A percentile compares a stretch with the other conserved stretches of the same genome.
These are phyloP conservation scores for Lyophyllum atratum DNA, from an alignment of 768 basidiomycete genomes.

Conservation along the genomic window DNA sequence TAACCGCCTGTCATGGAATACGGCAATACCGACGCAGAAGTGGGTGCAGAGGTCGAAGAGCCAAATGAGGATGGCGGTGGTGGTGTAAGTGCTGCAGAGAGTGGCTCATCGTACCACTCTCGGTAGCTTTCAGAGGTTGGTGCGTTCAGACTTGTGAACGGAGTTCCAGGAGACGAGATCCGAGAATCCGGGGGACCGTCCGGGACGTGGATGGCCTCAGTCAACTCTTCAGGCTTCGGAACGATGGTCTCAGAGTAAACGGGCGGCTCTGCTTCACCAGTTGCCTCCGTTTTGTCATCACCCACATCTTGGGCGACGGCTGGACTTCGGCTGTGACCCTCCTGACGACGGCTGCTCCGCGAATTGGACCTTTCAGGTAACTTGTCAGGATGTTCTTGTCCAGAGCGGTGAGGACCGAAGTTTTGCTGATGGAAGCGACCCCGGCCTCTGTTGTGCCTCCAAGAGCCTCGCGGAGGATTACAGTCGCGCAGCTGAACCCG, in stretches of 20 bases:
- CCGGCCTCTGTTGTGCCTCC: slow-evolving; percentile 47
- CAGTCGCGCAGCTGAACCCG: slow-evolving; percentile 76
- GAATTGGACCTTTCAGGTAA: slow-evolving; percentile 12
- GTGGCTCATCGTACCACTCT: slow-evolving; percentile 47
- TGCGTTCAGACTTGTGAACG: slow-evolving; percentile 13
- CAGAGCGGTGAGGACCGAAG: slow-evolving; percentile 27
- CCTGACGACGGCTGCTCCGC: slow-evolving; percentile 7
- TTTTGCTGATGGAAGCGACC: slow-evolving; percentile 36
- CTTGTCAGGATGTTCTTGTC: slow-evolving; percentile 22
- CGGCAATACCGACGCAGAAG: slow-evolving; percentile 20
- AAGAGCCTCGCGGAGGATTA: slow-evolving; percentile 55
- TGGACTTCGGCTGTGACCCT: not conserved
- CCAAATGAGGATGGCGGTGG: slow-evolving; percentile 35
- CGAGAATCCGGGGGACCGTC: slow-evolving; percentile 17
- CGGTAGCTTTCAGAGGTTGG: slow-evolving; percentile 36
- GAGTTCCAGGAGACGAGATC: slow-evolving; percentile 19
- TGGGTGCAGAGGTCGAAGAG: slow-evolving; percentile 27
- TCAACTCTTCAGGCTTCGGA: slow-evolving; percentile 3
- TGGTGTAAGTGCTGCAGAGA: slow-evolving; percentile 37
- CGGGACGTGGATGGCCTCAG: not conserved
- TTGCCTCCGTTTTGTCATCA: slow-evolving; percentile 1
- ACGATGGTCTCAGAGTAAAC: slow-evolving; percentile 13
- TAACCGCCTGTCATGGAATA: slow-evolving; percentile 44
- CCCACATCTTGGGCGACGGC: not conserved
- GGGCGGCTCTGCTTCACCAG: slow-evolving; percentile 7